A percentile compares a stretch with the other conserved stretches of the same genome.
These are phyloP conservation scores for Naganishia sp. DNA, from an alignment of 1,284 basidiomycete genomes.

Conservation along the genomic window DNA sequence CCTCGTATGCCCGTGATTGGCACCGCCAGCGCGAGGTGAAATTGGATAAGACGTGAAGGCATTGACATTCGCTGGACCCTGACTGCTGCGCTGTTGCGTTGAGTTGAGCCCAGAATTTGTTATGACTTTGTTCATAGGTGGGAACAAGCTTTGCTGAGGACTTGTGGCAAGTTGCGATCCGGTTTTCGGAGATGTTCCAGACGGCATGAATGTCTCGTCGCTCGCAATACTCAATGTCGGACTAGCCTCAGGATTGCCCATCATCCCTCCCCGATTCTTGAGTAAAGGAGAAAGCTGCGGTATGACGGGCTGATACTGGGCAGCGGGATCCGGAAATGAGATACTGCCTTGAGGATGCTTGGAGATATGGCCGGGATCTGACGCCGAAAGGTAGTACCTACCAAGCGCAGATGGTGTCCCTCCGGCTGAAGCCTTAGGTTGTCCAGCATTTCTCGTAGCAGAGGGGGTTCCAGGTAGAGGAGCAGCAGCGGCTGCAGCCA, in stretches of 20 bases:
- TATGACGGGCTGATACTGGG: constrained; percentile 25
- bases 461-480: constrained; percentile 7
- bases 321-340: constrained; percentile 22
- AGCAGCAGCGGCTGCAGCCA: constrained; percentile 16
- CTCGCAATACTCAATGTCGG: constrained; percentile 35
- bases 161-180: not conserved
- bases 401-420: constrained; percentile 32
- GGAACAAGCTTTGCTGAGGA: constrained; percentile 22
- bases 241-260: constrained; percentile 26
- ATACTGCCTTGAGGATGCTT: constrained; percentile 32
- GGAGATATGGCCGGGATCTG: constrained; percentile 33
- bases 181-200: constrained; percentile 19
- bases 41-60: constrained; percentile 9
- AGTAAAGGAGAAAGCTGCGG: constrained; percentile 28
- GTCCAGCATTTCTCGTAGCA: not conserved
- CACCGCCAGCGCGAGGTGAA: not conserved
- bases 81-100: constrained; percentile 8
- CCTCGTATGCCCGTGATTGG: not conserved
- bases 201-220: constrained; percentile 32
- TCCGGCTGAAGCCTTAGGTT: not conserved
- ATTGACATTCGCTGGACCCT: constrained; percentile 5
- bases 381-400: constrained; percentile 32
- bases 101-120: not conserved
- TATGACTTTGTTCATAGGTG: constrained; percentile 25
- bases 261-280: constrained; percentile 20